Evolutionary conservation across 2,329 filamentous ascomycete genomes (phyloP).

Genomic region (Tolypocladium amazonense): DNA sequence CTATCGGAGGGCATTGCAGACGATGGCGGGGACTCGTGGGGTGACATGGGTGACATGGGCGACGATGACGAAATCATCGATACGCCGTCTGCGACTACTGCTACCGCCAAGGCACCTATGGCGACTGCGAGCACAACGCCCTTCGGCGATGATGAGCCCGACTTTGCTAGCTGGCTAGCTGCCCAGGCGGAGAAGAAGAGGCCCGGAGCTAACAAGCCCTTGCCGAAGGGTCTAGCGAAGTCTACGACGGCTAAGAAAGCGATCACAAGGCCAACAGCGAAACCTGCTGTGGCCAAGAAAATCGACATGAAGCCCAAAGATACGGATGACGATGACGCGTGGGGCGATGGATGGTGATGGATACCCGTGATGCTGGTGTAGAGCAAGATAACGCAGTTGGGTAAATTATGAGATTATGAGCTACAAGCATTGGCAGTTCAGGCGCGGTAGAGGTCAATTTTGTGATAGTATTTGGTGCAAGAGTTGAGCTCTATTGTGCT

Average conservation of each 20-base stretch:
- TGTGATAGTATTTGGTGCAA: conserved; percentile 1
- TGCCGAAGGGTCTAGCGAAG: conserved; percentile 80
- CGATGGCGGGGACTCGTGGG: conserved; percentile 69
- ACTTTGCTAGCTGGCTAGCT: conserved; percentile 91
- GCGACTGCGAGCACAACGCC: conserved; percentile 30
- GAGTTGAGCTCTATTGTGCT: not conserved
- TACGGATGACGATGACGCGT: conserved; percentile 46
- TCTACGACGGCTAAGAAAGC: conserved; percentile 31
- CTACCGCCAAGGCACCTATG: conserved; percentile 16
- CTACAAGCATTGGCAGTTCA: not conserved
- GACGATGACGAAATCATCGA: conserved; percentile 35
- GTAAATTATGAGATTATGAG: not conserved
- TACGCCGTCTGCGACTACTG: conserved; percentile 15
- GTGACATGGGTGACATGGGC: conserved; percentile 52
- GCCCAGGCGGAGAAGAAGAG: conserved; percentile 81
- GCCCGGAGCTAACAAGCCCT: conserved; percentile 42
- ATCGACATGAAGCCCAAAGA: conserved; percentile 58
- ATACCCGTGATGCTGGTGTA: not conserved
- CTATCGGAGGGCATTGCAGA: conserved; percentile 46
- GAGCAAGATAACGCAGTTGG: not conserved
- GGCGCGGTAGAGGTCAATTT: not conserved
- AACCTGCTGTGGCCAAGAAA: conserved; percentile 47
- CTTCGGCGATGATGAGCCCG: conserved; percentile 82
- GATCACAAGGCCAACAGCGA: conserved; percentile 28
- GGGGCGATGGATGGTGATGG: conserved; percentile 53